A percentile compares a stretch with the other conserved stretches of the same genome.
Conservation (phyloP, 805 yeast genomes). For the Teunomyces atbi region DNA sequence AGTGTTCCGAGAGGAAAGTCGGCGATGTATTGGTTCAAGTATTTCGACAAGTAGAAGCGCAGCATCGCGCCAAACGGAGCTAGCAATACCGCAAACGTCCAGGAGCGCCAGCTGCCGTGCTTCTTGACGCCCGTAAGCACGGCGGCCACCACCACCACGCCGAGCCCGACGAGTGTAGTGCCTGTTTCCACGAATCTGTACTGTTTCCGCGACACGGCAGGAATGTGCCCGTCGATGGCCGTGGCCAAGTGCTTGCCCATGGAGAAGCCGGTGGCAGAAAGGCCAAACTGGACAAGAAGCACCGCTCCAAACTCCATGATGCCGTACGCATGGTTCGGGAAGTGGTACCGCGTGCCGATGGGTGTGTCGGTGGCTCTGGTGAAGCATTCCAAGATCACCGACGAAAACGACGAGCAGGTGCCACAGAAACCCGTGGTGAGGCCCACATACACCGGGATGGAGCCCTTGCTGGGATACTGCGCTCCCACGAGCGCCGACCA, state of each 20-base stretch:
- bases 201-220: slow-evolving; percentile 14
- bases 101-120: slow-evolving; percentile 52
- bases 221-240: slow-evolving; percentile 21
- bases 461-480: slow-evolving; percentile 30
- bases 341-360: slow-evolving; percentile 29
- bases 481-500: slow-evolving; percentile 27
- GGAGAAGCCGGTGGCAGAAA: slow-evolving; percentile 58
- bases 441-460: slow-evolving; percentile 53
- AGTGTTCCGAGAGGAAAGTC: slow-evolving; percentile 57
- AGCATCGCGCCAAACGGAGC: slow-evolving; percentile 68
- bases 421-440: slow-evolving; percentile 85
- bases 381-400: slow-evolving; percentile 58
- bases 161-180: slow-evolving; percentile 21
- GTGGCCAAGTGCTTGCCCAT: slow-evolving; percentile 54
- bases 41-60: slow-evolving; percentile 54
- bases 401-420: slow-evolving; percentile 72
- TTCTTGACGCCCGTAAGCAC: slow-evolving; percentile 41
- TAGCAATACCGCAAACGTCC: slow-evolving; percentile 68
- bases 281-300: slow-evolving; percentile 53
- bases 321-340: slow-evolving; percentile 73
- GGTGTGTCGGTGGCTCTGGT: slow-evolving; percentile 43
- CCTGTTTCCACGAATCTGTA: slow-evolving; percentile 21
- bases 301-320: slow-evolving; percentile 73
- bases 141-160: slow-evolving; percentile 16
- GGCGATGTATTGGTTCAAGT: slow-evolving; percentile 40